Base-by-base conservation (phyloP, 1,284 basidiomycete species). In the Sanguinoderma infundibulare region DNA sequence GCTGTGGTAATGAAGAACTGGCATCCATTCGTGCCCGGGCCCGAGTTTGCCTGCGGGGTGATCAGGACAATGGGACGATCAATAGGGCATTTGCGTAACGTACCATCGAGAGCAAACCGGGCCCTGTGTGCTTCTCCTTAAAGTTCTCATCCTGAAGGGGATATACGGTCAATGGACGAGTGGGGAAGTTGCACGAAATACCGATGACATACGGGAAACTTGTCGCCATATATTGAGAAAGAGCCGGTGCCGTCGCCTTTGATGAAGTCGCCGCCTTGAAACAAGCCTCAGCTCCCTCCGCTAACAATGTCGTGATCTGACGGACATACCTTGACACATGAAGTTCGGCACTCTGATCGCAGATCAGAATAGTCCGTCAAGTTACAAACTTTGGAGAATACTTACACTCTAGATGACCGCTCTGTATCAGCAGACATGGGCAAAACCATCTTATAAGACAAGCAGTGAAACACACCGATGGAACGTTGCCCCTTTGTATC, bases 1-100 rank as follows among this genome's bases (percentile, higher is more conserved):
- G 90, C 94, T 0, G 94, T 95, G 0, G 97, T 99, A 71, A 99
- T 91, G 82, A 99, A 99, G 82, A 99, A 99, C 88, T 95, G 94
- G 75, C 93, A 97, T 2, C 96, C 96, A 70, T 98, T 98, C 5
- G 95, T 96, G 71, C 93, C 90, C 0, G 91, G 85, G 3, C 95
- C 95, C 0, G 95, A 96, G 76, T 98, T 98, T 0, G 95, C 95
- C 94, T 96, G 67, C 15, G n/a, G n/a, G n/a, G 3, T 8, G 17
- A 50, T 10, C 32, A n/a, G 15, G 30, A 17, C 10, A 14, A 9
- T 4, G 20, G 10, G 3, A 24, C 17, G 17, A 34, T 52, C 6
- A 35, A 36, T 5, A 26, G n/a, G 51, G 10, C 17, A 20, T n/a
- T 3, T n/a, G 26, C 26, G 40, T 8, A 24, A 60, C 80, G 54